Evolutionary conservation across 2,329 filamentous ascomycete species (phyloP).

Genomic region (Sporothrix phasma): DNA sequence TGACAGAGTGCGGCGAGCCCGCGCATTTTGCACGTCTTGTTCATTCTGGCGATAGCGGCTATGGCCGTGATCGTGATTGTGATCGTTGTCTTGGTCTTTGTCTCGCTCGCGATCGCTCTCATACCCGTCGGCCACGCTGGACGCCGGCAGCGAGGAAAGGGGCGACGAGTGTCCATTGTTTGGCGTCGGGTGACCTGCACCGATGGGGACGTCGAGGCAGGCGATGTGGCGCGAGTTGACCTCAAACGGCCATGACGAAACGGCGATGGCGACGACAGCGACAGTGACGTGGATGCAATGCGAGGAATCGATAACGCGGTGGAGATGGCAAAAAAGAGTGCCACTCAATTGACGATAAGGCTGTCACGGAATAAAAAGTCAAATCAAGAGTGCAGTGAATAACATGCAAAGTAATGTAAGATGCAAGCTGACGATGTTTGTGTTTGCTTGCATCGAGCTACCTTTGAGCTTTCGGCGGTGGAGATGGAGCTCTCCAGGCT

Average conservation of each 20-base stretch:
- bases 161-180: conserved; percentile 7
- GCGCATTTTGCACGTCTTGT: too few species aligned
- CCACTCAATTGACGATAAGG: too few species aligned
- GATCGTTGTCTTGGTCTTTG: neutral
- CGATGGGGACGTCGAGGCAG: neutral
- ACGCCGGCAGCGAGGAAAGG: conserved; percentile 10
- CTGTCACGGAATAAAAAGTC: too few species aligned
- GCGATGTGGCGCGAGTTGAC: neutral
- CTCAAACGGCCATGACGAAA: neutral
- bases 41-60: too few species aligned
- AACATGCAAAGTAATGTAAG: too few species aligned
- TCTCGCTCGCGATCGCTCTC: neutral
- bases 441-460: neutral
- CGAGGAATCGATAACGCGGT: too few species aligned
- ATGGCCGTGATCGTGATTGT: neutral
- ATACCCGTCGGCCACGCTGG: neutral
- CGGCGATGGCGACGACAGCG: neutral
- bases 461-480: too few species aligned
- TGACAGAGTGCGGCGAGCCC: neutral
- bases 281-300: neutral
- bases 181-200: neutral
- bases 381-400: too few species aligned
- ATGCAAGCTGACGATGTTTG: neutral
- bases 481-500: neutral
- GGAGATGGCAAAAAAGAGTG: too few species aligned